Percentiles rank a stretch among this genome's conserved stretches.
phyloP scores from a whole-genome alignment of 768 basidiomycete genomes.

The Rhizopogon sp. region DNA sequence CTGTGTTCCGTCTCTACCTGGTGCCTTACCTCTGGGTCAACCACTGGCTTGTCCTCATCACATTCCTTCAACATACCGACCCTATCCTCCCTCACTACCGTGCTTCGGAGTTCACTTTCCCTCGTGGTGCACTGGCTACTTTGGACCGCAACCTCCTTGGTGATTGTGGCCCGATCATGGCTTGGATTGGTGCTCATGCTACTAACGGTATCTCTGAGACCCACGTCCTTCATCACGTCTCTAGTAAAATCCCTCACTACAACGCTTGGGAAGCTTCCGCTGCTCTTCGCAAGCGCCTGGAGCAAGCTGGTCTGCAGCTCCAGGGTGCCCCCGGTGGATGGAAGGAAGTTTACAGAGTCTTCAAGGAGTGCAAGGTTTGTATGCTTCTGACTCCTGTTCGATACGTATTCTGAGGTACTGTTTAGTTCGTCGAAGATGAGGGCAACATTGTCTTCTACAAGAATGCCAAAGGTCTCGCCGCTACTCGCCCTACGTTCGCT shows the following conservation, averaged over 20 bases:
- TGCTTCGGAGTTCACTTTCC: conserved; percentile 83
- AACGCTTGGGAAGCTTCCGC: conserved; percentile 90
- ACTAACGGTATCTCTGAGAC: conserved; percentile 95
- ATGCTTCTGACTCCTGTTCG: background rate
- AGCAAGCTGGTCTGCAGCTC: conserved; percentile 52
- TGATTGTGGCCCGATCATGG: conserved; percentile 74
- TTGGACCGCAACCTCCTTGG: conserved; percentile 81
- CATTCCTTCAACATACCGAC: conserved; percentile 98
- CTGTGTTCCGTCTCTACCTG: conserved; percentile 75
- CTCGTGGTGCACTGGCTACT: conserved; percentile 89
- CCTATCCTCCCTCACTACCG: conserved; percentile 93
- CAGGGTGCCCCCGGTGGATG: conserved; percentile 75
- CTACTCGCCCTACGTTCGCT: conserved; percentile 59
- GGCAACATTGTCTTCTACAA: conserved; percentile 91
- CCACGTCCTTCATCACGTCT: conserved; percentile 88
- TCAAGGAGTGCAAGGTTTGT: conserved; percentile 68
- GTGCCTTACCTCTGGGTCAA: conserved; percentile 92
- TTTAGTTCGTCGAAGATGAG: conserved; percentile 87
- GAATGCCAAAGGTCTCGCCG: conserved; percentile 76
- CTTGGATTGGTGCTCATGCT: conserved; percentile 77
- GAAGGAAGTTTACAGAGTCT: conserved; percentile 76
- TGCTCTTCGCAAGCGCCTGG: conserved; percentile 73
- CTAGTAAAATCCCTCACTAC: conserved; percentile 96
- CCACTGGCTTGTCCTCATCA: conserved; percentile 95
- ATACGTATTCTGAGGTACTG: background rate